A percentile compares a stretch with the other conserved stretches of the same genome.
Conservation (phyloP, 2,329 filamentous ascomycete species). For the Grosmannia serpens region DNA sequence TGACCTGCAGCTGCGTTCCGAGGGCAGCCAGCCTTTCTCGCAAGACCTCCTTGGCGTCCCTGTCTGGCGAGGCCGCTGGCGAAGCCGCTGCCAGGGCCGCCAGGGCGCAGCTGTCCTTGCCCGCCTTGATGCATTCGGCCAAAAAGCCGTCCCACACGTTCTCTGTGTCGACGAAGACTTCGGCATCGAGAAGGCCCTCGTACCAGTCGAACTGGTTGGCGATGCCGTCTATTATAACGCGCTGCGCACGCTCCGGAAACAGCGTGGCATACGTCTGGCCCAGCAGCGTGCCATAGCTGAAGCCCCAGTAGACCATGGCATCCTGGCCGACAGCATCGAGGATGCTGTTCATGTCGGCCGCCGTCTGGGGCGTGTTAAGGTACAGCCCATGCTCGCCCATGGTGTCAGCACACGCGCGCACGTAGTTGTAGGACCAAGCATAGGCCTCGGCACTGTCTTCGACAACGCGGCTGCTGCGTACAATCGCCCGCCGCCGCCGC, state of each 20-base stretch:
- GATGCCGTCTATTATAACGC: neutral
- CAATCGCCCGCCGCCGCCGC: neutral
- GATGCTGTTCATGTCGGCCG: constrained; percentile 2
- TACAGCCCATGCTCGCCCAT: neutral
- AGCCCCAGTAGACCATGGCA: neutral
- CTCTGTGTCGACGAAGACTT: neutral
- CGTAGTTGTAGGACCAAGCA: neutral
- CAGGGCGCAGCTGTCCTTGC: neutral
- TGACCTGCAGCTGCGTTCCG: neutral
- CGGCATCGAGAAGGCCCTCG: neutral
- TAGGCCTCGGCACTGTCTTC: neutral
- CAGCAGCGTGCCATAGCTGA: constrained; percentile 1
- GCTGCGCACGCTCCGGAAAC: neutral
- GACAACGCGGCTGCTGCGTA: neutral
- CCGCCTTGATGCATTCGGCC: neutral
- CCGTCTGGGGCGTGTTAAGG: neutral
- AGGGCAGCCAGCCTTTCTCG: neutral
- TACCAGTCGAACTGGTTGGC: constrained; percentile 1
- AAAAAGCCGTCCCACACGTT: neutral
- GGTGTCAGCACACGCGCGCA: neutral
- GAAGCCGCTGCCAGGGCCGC: neutral
- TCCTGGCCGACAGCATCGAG: neutral
- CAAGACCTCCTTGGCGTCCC: neutral
- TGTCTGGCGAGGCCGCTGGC: neutral
- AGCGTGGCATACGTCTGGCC: neutral